Conservation (phyloP, 2,329 filamentous ascomycete species). For the Aureobasidium pullulans region DNA sequence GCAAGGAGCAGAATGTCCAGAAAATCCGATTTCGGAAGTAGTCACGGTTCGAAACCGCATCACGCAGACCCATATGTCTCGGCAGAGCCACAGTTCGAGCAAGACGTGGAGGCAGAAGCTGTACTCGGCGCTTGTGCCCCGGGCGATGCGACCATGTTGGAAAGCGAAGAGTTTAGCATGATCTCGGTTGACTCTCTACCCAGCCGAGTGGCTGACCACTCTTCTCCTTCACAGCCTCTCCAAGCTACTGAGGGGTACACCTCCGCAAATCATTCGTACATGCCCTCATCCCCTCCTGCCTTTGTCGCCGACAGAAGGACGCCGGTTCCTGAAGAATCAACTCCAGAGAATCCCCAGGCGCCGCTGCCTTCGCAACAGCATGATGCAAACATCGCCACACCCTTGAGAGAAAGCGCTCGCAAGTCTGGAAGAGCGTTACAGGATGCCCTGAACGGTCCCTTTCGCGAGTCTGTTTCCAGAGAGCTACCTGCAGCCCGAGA, state of each 20-base stretch:
- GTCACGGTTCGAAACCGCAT: not conserved
- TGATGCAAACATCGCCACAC: constrained; percentile 10
- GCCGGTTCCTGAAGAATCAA: constrained; percentile 7
- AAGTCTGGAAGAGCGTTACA: constrained; percentile 16
- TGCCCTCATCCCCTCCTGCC: constrained; percentile 27
- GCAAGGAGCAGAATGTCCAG: not conserved
- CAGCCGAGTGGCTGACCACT: constrained; percentile 18
- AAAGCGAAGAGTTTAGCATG: constrained; percentile 46
- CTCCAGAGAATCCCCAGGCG: constrained; percentile 8
- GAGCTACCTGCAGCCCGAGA: constrained; percentile 1
- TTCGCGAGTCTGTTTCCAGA: constrained; percentile 6
- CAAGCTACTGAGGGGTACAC: not conserved
- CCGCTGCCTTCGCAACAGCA: not conserved
- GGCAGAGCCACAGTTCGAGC: not conserved
- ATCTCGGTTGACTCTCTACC: constrained; percentile 42
- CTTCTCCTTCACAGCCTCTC: not conserved
- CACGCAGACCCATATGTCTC: not conserved
- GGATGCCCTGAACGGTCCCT: constrained; percentile 13
- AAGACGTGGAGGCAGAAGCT: constrained; percentile 14
- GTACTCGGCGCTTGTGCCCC: constrained; percentile 13
- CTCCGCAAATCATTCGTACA: constrained; percentile 20
- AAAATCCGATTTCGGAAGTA: not conserved
- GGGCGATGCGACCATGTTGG: constrained; percentile 40
- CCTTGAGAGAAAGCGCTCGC: constrained; percentile 14
- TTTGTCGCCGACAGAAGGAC: constrained; percentile 12